Evolutionary conservation across 2,329 filamentous ascomycete species (phyloP), one percentile per base, ranked within the genome.

Genomic region (Claviceps quebecensis): DNA sequence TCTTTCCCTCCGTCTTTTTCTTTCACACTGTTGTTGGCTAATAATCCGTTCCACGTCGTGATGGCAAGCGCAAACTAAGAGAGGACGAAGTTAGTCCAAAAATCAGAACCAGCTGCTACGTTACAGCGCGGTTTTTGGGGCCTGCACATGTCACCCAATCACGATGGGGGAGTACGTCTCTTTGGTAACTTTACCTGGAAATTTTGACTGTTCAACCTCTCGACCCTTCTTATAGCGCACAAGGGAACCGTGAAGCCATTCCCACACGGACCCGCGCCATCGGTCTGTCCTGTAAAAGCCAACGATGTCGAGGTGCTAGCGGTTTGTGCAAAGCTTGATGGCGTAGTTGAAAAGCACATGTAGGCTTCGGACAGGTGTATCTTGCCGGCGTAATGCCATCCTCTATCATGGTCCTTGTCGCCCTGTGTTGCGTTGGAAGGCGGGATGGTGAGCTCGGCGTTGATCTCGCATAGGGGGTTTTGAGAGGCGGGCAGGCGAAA

Each of bases 161-260:
- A 11, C 17, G 26, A 36, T 36, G n/a, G 23, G 13, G 7, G 44
- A 45, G 9, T 34, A 34, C 23, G 16, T 45, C 26, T n/a, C 8
- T 2, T 17, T 34, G 11, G 44, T 14, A 3, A 17, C 5, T 19
- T 36, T 69, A 81, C 76, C 69, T 83, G 80, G 64, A 94, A 93
- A 58, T 84, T 93, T 62, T 94, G 87, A 62, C 88, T 96, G 63
- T 95, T 91, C 52, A 98, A 73, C 52, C 93, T 78, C 71, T 98
- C 93, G 22, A 98, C 93, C 49, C 90, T 78, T 56, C 93, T 79
- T 60, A 98, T 91, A 49, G 88, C 86, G 66, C 87, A 96, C 22
- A 98, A 76, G 4, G 93, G 93, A 51, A 97, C 81, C 2, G 87
- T 96, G 67, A 98, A 97, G 54, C 93, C 93, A 73, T 96, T 96